These are phyloP conservation scores for Arachnopeziza araneosa DNA, from an alignment of 2,329 filamentous ascomycete genomes.

Conservation along the genomic window DNA sequence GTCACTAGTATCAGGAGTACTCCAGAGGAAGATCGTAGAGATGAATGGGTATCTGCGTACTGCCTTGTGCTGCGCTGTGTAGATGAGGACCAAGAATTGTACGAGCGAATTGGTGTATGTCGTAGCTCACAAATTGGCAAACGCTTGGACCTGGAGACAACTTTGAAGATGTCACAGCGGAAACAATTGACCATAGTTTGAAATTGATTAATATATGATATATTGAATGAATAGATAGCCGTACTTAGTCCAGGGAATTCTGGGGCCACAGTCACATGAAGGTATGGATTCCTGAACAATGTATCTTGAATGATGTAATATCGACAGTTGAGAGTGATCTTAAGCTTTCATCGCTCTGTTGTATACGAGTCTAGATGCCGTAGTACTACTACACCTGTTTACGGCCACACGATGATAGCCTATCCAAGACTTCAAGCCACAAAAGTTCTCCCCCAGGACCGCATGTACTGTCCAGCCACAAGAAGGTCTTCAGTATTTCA, in stretches of 20 bases:
- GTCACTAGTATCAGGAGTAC: not conserved
- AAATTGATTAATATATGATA: not conserved
- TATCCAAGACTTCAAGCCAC: not conserved
- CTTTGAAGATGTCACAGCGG: not conserved
- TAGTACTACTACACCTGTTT: no score
- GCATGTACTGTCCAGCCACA: conserved; percentile 8
- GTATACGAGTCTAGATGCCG: no score
- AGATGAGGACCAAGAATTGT: conserved; percentile 2
- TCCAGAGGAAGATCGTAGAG: not conserved
- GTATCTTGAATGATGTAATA: no score
- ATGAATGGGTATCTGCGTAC: not conserved
- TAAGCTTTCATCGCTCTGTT: no score
- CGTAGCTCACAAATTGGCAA: not conserved
- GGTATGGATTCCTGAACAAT: no score
- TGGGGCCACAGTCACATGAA: no score
- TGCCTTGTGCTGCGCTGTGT: conserved; percentile 1
- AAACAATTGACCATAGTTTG: not conserved
- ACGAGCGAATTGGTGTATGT: conserved; percentile 1
- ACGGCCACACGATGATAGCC: no score
- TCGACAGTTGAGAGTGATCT: no score
- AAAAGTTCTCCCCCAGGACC: not conserved
- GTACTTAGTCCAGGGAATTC: no score
- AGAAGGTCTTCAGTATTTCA: not conserved
- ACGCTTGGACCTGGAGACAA: not conserved
- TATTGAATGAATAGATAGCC: no score